Evolutionary conservation across 2,329 filamentous ascomycete genomes (phyloP).

Genomic region (Cordyceps cateniannulata): DNA sequence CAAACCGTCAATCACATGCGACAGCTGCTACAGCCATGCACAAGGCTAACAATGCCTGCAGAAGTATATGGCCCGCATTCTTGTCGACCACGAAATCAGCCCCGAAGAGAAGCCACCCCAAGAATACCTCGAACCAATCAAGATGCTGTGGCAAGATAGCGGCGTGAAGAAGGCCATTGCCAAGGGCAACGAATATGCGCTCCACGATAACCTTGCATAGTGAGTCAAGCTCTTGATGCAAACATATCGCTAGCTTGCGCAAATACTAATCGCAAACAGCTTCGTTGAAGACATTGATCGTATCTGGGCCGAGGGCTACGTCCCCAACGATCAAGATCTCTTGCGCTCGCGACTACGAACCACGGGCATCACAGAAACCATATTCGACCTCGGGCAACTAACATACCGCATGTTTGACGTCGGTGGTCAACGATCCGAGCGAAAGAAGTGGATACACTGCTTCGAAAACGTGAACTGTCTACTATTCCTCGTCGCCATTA

Average conservation of each 20-base stretch:
- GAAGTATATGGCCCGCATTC: conserved; percentile 72
- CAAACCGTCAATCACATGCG: neutral
- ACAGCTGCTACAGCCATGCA: neutral
- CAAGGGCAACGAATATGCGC: conserved; percentile 92
- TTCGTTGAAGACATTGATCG: conserved; percentile 77
- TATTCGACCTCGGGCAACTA: conserved; percentile 85
- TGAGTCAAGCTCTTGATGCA: conserved; percentile 40
- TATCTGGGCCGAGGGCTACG: conserved; percentile 68
- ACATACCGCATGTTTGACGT: conserved; percentile 98
- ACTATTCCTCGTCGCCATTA: conserved; percentile 89
- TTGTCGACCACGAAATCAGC: conserved; percentile 75
- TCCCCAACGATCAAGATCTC: conserved; percentile 91
- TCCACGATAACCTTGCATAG: conserved; percentile 95
- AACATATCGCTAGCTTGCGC: neutral
- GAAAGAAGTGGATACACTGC: conserved; percentile 97
- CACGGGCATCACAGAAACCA: conserved; percentile 91
- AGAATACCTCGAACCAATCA: conserved; percentile 75
- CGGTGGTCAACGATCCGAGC: conserved; percentile 83
- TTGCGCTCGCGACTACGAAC: conserved; percentile 84
- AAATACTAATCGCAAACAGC: conserved; percentile 38
- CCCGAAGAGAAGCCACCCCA: conserved; percentile 73
- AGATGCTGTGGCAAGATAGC: conserved; percentile 72
- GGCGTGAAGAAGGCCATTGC: conserved; percentile 83
- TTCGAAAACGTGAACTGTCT: conserved; percentile 92
- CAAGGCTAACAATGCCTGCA: conserved; percentile 30